Conservation (phyloP, 192 early-diverging fungal species). For the Linnemannia hyalina region DNA sequence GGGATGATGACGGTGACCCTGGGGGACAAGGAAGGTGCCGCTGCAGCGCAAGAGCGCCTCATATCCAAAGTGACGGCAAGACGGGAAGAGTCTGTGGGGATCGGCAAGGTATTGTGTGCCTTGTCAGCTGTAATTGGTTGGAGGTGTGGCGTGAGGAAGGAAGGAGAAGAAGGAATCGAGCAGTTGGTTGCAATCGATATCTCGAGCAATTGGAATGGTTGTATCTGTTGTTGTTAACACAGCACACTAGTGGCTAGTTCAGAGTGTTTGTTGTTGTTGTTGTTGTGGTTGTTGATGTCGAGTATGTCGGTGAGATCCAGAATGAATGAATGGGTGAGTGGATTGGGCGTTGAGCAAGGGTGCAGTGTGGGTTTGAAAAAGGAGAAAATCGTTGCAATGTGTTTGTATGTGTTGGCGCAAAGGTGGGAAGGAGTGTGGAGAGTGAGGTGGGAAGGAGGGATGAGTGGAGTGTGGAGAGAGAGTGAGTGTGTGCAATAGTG, state of each 20-base stretch:
- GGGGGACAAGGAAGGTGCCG: constrained; percentile 17
- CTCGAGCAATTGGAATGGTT: not conserved
- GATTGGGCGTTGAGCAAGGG: not conserved
- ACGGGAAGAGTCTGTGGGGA: not conserved
- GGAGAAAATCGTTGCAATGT: not conserved
- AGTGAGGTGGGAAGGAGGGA: not conserved
- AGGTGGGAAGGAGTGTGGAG: not conserved
- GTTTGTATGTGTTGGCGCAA: not conserved
- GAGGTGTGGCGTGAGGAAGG: not conserved
- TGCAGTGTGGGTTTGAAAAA: not conserved
- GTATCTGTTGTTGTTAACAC: too few relatives aligned
- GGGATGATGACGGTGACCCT: not conserved
- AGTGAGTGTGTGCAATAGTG: not conserved
- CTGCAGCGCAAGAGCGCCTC: constrained; percentile 35
- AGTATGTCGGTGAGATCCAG: not conserved
- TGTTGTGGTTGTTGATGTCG: not conserved
- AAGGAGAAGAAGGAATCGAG: not conserved
- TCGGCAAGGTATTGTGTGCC: constrained; percentile 5
- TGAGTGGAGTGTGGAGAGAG: not conserved
- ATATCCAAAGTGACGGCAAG: constrained; percentile 11
- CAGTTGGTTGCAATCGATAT: not conserved
- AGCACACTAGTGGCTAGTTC: not conserved
- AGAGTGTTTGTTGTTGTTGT: not conserved
- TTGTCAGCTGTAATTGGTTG: not conserved
- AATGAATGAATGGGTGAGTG: not conserved